Evolutionary conservation across 2,329 filamentous ascomycete species (phyloP), one percentile per base, ranked within the genome.

Genomic region (Thermoascus crustaceus): DNA sequence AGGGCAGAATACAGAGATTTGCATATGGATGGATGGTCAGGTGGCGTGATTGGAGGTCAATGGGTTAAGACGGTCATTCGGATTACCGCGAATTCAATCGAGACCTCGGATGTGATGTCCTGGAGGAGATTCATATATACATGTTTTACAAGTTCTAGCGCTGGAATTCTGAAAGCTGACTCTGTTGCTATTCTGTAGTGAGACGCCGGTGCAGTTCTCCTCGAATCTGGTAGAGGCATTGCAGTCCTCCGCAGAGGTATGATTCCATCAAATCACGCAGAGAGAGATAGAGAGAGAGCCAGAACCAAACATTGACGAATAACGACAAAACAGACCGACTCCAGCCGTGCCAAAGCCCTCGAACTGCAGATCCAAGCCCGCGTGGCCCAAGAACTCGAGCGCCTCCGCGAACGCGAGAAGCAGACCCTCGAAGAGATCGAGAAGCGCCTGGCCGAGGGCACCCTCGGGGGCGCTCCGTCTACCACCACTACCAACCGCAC

Each of bases 281-380:
- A 18, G 11, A n/a, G 11, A 7, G 29, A 26, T 34, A 32, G 25
- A 18, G 32, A 40, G 30, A 30, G 23, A 25, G 32, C 29, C 38
- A 20, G 32, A 17, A 18, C 19, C 7, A 34, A 38, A 11, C 14
- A 18, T 29, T 29, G 32, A 18, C 33, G 18, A 14, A 35, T 18
- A 23, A 16, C 18, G 21, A 37, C 38, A 25, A 16, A 37, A 30
- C 58, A 96, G 89, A 89, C 83, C 64, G 88, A 96, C 68, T 78
- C 80, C 41, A 88, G 86, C 46, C 87, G 89, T 58, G 75, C 82
- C 53, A 85, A 85, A 66, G 72, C 80, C 55, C 69, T 86, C 61
- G 89, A 96, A 67, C 78, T 91, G 45, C 82, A 89, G 53, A 80
- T 94, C 61, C 88, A 95, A 69, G 69, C 77, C 57, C 88, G 89